Conservation (phyloP, 176 grass and related monocot genomes). For the Pontederia paniculata region DNA sequence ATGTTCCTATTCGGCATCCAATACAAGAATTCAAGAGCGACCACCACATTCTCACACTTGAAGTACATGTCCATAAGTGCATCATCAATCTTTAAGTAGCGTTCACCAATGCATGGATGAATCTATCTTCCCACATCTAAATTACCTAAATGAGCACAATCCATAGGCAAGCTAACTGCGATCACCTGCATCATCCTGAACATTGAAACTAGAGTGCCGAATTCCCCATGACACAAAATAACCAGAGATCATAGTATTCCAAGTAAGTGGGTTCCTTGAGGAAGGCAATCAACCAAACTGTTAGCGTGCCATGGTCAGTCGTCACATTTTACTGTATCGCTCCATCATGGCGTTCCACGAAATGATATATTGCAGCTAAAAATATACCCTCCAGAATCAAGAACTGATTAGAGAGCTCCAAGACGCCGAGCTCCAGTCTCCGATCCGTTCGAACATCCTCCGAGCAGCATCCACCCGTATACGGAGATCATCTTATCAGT, state of each 20-base stretch:
- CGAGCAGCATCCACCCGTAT: neutral
- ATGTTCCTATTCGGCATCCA: constrained; percentile 13
- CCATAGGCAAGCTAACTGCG: constrained; percentile 4
- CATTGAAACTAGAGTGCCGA: neutral
- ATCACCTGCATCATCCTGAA: constrained; percentile 13
- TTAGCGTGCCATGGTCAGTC: constrained; percentile 1
- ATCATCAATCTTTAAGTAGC: constrained; percentile 7
- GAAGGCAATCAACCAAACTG: constrained; percentile 1
- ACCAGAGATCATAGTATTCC: constrained; percentile 16
- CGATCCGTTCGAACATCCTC: constrained; percentile 8
- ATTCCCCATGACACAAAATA: constrained; percentile 7
- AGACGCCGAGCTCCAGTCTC: constrained; percentile 1
- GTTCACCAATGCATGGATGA: constrained; percentile 6
- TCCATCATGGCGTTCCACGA: constrained; percentile 15
- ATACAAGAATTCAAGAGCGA: constrained; percentile 6
- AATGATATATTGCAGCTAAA: constrained; percentile 1
- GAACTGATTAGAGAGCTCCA: constrained; percentile 9
- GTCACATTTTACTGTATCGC: constrained; percentile 9
- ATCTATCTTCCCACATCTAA: constrained; percentile 9
- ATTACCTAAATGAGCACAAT: constrained; percentile 9
- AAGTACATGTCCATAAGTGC: constrained; percentile 19
- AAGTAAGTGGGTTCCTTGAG: constrained; percentile 5
- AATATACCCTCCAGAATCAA: neutral
- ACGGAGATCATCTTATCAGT: constrained; percentile 13
- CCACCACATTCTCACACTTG: constrained; percentile 8